Evolutionary conservation across 345 rosid species (phyloP).

Genomic region (Hypericum androsaemum): DNA sequence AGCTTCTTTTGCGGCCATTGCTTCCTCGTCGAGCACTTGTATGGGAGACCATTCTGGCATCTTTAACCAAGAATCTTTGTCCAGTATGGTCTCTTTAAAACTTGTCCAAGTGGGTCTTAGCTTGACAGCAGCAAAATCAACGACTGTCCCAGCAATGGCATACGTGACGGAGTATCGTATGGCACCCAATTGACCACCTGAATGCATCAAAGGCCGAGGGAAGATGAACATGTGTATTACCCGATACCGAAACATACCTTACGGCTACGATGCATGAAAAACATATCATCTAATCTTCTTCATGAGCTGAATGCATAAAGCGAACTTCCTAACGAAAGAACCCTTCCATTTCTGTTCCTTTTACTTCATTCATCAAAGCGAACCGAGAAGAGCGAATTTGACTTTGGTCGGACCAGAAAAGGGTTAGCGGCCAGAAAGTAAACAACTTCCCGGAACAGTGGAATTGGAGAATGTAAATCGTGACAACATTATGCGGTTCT

Average conservation of each 20-base stretch:
- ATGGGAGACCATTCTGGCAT: constrained; percentile 86
- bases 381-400: no score
- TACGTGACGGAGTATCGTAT: constrained; percentile 59
- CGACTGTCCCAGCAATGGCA: constrained; percentile 49
- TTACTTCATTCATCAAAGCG: no score
- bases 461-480: no score
- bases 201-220: constrained; percentile 6
- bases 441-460: no score
- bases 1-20: constrained; percentile 62
- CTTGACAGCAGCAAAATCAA: constrained; percentile 41
- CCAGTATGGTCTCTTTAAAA: constrained; percentile 19
- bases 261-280: not conserved
- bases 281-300: no score
- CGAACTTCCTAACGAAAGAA: no score
- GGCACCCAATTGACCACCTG: constrained; percentile 79
- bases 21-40: constrained; percentile 72
- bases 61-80: constrained; percentile 30
- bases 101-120: constrained; percentile 34
- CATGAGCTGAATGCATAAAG: no score
- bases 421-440: no score
- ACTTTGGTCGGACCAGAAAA: no score
- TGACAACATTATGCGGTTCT: no score
- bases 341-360: no score
- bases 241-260: not conserved
- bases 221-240: not conserved